phyloP scores from a whole-genome alignment of 2,329 filamentous ascomycete species.

The Ophiocordyceps camponoti-leonardi region DNA sequence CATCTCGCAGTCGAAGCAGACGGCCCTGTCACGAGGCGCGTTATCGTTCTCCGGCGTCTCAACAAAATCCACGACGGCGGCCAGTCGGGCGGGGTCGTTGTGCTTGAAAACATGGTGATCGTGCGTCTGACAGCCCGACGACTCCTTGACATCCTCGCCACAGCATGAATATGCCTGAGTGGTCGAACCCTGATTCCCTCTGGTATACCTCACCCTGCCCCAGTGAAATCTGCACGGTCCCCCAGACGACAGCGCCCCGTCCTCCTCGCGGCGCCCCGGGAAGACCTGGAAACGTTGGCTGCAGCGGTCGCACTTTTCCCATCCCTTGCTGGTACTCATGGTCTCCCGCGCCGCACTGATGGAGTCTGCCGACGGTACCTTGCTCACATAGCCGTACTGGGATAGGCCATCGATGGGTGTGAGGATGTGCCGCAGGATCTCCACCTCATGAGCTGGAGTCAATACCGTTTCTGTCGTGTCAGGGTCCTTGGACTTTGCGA shows the following conservation, averaged over 20 bases:
- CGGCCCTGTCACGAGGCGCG: conserved; percentile 36
- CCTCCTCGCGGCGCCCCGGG: conserved; percentile 61
- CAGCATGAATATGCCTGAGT: conserved; percentile 64
- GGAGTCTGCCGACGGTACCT: conserved; percentile 45
- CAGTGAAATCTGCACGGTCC: conserved; percentile 71
- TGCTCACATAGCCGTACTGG: conserved; percentile 57
- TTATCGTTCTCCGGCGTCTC: conserved; percentile 52
- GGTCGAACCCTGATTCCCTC: too few species aligned
- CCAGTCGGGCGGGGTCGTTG: conserved; percentile 57
- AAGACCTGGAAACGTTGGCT: conserved; percentile 79
- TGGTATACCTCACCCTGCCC: conserved; percentile 37
- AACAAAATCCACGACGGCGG: conserved; percentile 62
- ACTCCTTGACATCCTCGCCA: conserved; percentile 53
- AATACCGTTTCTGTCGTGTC: too few species aligned
- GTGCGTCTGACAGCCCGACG: conserved; percentile 53
- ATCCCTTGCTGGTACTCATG: conserved; percentile 51
- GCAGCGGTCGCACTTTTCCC: conserved; percentile 83
- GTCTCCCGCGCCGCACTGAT: conserved; percentile 49
- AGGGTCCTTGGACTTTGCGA: conserved; percentile 47
- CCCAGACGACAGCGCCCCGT: conserved; percentile 58
- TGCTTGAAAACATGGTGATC: conserved; percentile 79
- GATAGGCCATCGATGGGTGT: conserved; percentile 49
- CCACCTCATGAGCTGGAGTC: conserved; percentile 47
- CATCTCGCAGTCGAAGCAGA: conserved; percentile 96
- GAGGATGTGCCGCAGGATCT: conserved; percentile 42